Conservation (phyloP, 1,139 yeast genomes). For the Suhomyces coccinellae region DNA sequence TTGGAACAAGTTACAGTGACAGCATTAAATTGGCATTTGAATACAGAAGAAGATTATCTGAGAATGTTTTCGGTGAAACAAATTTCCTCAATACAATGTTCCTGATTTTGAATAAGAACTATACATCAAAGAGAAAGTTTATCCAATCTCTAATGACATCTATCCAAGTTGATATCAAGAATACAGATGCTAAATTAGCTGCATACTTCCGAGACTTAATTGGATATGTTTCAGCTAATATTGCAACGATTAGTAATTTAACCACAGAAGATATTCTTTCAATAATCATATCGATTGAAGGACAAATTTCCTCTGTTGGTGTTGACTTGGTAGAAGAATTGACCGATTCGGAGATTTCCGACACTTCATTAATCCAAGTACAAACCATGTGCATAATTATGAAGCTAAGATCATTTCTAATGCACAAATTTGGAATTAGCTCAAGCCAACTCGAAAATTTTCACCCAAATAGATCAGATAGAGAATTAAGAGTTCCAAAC, state of each 20-base stretch:
- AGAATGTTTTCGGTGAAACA: conserved; percentile 19
- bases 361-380: conserved; percentile 15
- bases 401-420: conserved; percentile 22
- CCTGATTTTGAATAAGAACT: conserved; percentile 42
- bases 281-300: conserved; percentile 18
- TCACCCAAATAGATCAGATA: conserved; percentile 26
- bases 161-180: conserved; percentile 20
- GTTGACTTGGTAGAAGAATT: conserved; percentile 30
- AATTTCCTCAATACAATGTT: conserved; percentile 36
- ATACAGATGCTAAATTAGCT: background rate
- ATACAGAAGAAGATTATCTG: conserved; percentile 36
- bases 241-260: conserved; percentile 38
- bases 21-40: conserved; percentile 60
- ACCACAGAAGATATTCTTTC: conserved; percentile 41
- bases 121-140: conserved; percentile 50
- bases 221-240: conserved; percentile 36
- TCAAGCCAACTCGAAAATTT: conserved; percentile 25
- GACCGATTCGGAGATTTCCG: background rate
- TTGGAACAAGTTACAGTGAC: conserved; percentile 63
- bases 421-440: conserved; percentile 23
- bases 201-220: conserved; percentile 27
- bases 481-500: conserved; percentile 28
- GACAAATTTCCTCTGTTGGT: conserved; percentile 29
- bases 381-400: conserved; percentile 24
- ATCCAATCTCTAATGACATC: conserved; percentile 28